Evolutionary conservation across 2,329 filamentous ascomycete genomes (phyloP).

Genomic region (Drechslera avenae): DNA sequence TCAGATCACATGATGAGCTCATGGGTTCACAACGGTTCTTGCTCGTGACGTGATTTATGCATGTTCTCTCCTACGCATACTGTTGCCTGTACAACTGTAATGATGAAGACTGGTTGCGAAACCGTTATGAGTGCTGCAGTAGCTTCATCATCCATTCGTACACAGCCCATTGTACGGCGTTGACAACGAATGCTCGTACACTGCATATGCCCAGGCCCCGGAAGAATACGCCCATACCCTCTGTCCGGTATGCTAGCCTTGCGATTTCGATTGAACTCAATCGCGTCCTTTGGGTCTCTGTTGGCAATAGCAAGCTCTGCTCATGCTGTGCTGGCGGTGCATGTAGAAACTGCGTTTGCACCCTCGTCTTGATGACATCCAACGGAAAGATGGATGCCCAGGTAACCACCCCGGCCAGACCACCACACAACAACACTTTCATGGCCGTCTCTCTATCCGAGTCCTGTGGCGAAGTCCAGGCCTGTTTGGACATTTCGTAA

Average conservation of each 20-base stretch:
- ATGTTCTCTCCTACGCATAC: neutral
- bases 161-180: slow-evolving; percentile 88
- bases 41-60: neutral
- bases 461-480: slow-evolving; percentile 55
- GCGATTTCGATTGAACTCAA: slow-evolving; percentile 68
- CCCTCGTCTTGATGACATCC: slow-evolving; percentile 87
- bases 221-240: slow-evolving; percentile 79
- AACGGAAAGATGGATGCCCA: slow-evolving; percentile 92
- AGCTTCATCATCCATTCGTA: slow-evolving; percentile 84
- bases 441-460: slow-evolving; percentile 58
- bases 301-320: slow-evolving; percentile 26
- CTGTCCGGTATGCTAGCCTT: slow-evolving; percentile 69
- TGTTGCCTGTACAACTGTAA: neutral
- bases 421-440: slow-evolving; percentile 79
- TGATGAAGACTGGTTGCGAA: no score
- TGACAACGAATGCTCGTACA: slow-evolving; percentile 85
- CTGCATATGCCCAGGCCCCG: slow-evolving; percentile 82
- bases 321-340: slow-evolving; percentile 18
- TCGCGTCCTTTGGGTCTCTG: slow-evolving; percentile 32
- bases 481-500: slow-evolving; percentile 76
- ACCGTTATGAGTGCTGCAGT: slow-evolving; percentile 21
- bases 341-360: slow-evolving; percentile 71
- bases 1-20: slow-evolving; percentile 7
- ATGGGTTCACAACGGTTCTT: neutral
- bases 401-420: slow-evolving; percentile 82